Evolutionary conservation across 140 eudicot genomes (phyloP), one percentile per base, ranked within the genome.

Genomic region (Senecio squalidus): DNA sequence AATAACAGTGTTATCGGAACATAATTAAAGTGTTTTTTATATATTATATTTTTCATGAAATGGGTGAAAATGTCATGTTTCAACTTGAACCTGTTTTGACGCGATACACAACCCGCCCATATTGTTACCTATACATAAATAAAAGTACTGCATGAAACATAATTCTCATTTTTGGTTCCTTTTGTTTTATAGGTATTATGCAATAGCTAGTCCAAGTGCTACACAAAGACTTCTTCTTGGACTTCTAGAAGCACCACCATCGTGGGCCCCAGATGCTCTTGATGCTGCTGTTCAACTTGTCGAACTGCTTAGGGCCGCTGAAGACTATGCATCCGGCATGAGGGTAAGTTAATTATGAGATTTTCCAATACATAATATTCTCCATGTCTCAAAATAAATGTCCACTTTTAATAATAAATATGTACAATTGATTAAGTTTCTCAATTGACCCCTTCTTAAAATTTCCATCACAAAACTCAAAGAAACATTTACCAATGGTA

Each of bases 181-280:
- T n/a, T n/a, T n/a, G n/a, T n/a, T n/a, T n/a, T n/a, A n/a, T 54
- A 89, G 98, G 77, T 91, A 91, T 65, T 91, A 91, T 53, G 94
- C 98, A 47, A 86, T 91, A 80, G 98, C 98, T 58, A 91, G 85
- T 68, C 98, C 98, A 40, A 83, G 90, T 91, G 98, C 98, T 70
- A 91, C 98, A 28, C 98, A 91, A 61, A 86, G 98, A 58, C 88
- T 91, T 58, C 95, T 91, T 74, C 91, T 91, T 56, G 98, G 95
- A 49, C 95, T 91, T 70, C 83, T 91, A 52, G 98, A 91, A 79
- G 98, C 98, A 60, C 95, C 98, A 8, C 98, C 98, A 27, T 86
- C 95, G 28, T 91, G 98, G 98, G 98, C 98, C 55, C 98, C 98
- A 8, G 98, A 91, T 81, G 98, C 98, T 65, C 95, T 91, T 70